These are phyloP conservation scores for Cryphonectria nitschkei DNA, from an alignment of 2,329 filamentous ascomycete species.

Conservation along the genomic window DNA sequence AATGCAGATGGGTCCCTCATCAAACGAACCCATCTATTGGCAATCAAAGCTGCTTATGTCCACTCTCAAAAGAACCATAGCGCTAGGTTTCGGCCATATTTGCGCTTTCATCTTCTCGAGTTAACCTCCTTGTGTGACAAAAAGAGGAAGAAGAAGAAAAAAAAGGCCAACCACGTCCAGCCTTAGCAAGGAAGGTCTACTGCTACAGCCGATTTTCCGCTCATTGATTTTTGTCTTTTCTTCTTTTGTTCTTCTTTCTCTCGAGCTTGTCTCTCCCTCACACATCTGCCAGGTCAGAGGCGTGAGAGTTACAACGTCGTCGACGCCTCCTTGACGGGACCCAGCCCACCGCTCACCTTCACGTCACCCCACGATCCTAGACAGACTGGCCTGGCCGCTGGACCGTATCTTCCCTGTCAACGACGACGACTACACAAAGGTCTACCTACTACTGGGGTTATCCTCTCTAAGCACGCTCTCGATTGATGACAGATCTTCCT, in stretches of 20 bases:
- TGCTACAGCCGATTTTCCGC: neutral
- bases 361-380: neutral
- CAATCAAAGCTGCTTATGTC: neutral
- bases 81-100: slow-evolving; percentile 1
- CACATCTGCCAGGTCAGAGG: neutral
- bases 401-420: neutral
- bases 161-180: neutral
- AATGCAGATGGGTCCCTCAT: slow-evolving; percentile 1
- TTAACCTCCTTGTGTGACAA: neutral
- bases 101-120: neutral
- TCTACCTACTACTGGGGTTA: neutral
- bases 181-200: neutral
- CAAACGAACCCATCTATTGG: neutral
- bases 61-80: neutral
- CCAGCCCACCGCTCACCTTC: neutral
- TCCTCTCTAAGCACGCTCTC: neutral
- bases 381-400: neutral
- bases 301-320: neutral
- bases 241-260: neutral
- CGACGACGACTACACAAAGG: neutral
- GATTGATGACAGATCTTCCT: neutral
- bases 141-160: neutral
- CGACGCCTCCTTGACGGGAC: neutral
- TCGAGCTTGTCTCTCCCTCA: no score
- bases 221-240: neutral